Conservation (phyloP, 306 rosid genomes). For the Mimosa pudica region DNA sequence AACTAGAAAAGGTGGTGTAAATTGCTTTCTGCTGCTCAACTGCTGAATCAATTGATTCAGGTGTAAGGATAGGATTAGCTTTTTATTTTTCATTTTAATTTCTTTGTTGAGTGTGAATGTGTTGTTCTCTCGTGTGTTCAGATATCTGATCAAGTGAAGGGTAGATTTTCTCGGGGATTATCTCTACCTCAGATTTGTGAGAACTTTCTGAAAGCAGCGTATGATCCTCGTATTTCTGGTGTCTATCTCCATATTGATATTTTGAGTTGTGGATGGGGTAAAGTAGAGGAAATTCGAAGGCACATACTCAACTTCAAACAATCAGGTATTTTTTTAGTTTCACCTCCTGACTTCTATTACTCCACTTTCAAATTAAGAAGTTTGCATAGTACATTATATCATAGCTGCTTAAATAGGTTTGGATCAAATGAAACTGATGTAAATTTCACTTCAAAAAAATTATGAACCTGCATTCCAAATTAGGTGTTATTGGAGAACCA, state of each 20-base stretch:
- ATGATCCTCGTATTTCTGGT: slow-evolving; percentile 89
- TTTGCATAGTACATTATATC: neutral
- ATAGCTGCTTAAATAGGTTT: neutral
- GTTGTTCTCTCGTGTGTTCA: slow-evolving; percentile 35
- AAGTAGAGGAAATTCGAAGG: slow-evolving; percentile 92
- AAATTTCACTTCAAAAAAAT: neutral
- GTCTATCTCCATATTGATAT: slow-evolving; percentile 76
- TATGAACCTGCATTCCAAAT: neutral
- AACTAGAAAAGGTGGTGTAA: neutral
- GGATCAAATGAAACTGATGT: neutral
- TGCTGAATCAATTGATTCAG: neutral
- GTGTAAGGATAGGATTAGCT: neutral
- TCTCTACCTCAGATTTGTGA: slow-evolving; percentile 90
- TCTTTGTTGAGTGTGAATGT: slow-evolving; percentile 30
- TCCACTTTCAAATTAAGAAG: neutral
- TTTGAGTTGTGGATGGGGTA: slow-evolving; percentile 95
- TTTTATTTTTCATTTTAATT: neutral
- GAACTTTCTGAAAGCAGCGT: slow-evolving; percentile 81
- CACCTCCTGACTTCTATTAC: neutral
- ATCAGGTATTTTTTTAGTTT: slow-evolving; percentile 58
- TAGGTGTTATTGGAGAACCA: neutral
- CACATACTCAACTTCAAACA: slow-evolving; percentile 75
- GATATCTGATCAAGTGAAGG: slow-evolving; percentile 83
- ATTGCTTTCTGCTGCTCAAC: neutral
- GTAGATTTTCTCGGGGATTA: slow-evolving; percentile 68